These are phyloP conservation scores for Dioscorea cayenensis DNA, from an alignment of 116 monocot genomes.

Conservation along the genomic window DNA sequence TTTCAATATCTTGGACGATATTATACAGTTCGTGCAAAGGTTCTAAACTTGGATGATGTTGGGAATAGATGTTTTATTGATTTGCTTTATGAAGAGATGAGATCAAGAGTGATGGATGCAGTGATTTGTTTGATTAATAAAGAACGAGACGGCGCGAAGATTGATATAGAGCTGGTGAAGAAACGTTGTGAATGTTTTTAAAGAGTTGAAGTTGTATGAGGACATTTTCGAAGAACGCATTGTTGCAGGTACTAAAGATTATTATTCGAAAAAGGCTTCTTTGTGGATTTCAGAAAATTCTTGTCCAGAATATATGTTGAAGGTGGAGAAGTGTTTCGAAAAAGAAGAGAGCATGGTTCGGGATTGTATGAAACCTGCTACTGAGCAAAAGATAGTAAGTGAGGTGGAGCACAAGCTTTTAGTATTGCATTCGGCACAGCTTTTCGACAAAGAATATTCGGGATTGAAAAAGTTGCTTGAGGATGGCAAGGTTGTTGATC, in stretches of 20 bases:
- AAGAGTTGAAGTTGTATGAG: background rate
- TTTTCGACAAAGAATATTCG: background rate
- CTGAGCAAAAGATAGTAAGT: background rate
- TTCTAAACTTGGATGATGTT: background rate
- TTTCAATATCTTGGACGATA: background rate
- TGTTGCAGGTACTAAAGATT: background rate
- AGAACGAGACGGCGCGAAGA: background rate
- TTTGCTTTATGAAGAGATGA: background rate
- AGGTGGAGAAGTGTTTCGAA: background rate
- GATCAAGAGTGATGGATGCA: background rate
- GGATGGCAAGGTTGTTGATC: background rate
- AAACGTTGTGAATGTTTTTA: background rate
- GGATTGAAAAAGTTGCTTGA: background rate
- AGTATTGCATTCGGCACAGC: background rate
- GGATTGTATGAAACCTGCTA: background rate
- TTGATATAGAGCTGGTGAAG: background rate
- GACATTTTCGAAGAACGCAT: background rate
- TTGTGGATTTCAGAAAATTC: background rate
- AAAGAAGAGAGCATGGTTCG: background rate
- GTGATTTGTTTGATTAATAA: background rate
- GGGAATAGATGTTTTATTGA: background rate
- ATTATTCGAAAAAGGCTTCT: background rate
- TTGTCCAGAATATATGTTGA: background rate
- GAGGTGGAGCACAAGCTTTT: background rate
- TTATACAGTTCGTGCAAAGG: background rate